A percentile compares a stretch with the other conserved stretches of the same genome.
Conservation (phyloP, 345 rosid species). For the Acer campestre region DNA sequence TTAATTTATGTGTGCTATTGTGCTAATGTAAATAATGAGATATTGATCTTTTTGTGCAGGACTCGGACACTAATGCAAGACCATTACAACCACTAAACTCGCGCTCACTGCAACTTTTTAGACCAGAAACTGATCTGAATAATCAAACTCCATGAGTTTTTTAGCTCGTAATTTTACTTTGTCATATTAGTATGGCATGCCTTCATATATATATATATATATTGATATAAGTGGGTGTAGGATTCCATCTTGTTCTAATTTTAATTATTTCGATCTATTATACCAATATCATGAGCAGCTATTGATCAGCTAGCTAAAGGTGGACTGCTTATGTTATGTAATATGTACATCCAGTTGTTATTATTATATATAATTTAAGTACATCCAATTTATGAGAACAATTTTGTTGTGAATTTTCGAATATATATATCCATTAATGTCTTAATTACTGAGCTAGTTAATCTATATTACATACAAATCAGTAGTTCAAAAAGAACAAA, state of each 20-base stretch:
- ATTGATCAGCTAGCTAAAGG: background rate
- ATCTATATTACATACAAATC: no score
- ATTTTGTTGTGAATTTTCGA: no score
- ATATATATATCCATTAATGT: no score
- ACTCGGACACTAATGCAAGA: constrained; percentile 62
- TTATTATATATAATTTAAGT: no score
- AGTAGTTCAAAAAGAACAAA: no score
- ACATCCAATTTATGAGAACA: no score
- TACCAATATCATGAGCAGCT: background rate
- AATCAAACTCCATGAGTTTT: constrained; percentile 11
- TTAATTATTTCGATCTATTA: no score
- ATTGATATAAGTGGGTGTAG: background rate
- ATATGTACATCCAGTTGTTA: no score
- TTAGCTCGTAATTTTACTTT: background rate
- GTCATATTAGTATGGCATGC: background rate
- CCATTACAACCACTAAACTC: constrained; percentile 53
- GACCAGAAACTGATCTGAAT: constrained; percentile 29
- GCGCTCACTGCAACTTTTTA: constrained; percentile 47
- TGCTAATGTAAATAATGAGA: background rate
- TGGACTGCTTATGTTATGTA: background rate
- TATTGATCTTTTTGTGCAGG: constrained; percentile 39
- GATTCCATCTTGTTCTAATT: no score
- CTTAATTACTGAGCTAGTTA: no score
- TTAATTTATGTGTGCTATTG: no score
- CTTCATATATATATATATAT: no score